Conservation (phyloP, 225 moss, liverwort and hornwort genomes). For the Bryum argenteum region DNA sequence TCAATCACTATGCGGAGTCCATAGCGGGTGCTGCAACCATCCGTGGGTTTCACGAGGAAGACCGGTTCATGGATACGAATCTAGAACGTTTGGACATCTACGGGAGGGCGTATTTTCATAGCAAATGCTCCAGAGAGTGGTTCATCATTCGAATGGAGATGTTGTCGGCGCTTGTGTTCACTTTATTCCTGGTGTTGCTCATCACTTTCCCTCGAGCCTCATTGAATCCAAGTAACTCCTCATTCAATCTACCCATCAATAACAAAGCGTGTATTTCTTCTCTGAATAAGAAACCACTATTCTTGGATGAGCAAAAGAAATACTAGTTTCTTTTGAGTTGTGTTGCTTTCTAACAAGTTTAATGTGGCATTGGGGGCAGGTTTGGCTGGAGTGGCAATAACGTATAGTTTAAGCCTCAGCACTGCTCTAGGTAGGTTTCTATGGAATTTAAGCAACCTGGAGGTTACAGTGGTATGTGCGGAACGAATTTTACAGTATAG, state of each 20-base stretch:
- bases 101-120: constrained; percentile 45
- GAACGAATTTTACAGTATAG: constrained; percentile 52
- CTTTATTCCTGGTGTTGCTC: constrained; percentile 46
- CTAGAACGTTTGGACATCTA: constrained; percentile 55
- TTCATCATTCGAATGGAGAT: constrained; percentile 69
- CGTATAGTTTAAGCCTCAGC: constrained; percentile 64
- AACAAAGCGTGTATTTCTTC: not conserved
- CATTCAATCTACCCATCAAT: not conserved
- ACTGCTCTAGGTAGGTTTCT: constrained; percentile 38
- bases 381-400: constrained; percentile 78
- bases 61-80: constrained; percentile 67
- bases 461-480: constrained; percentile 32
- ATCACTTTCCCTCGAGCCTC: constrained; percentile 37
- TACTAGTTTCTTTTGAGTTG: no score
- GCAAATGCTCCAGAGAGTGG: constrained; percentile 61
- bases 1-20: constrained; percentile 80
- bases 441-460: constrained; percentile 32
- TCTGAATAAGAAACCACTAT: not conserved
- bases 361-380: constrained; percentile 36
- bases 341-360: no score
- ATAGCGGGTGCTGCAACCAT: constrained; percentile 74
- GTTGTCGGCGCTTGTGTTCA: constrained; percentile 51
- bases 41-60: constrained; percentile 64
- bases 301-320: no score
- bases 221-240: constrained; percentile 56